Evolutionary conservation across 1,284 basidiomycete species (phyloP), one percentile per base, ranked within the genome.

Genomic region (Laetiporus sulphureus): DNA sequence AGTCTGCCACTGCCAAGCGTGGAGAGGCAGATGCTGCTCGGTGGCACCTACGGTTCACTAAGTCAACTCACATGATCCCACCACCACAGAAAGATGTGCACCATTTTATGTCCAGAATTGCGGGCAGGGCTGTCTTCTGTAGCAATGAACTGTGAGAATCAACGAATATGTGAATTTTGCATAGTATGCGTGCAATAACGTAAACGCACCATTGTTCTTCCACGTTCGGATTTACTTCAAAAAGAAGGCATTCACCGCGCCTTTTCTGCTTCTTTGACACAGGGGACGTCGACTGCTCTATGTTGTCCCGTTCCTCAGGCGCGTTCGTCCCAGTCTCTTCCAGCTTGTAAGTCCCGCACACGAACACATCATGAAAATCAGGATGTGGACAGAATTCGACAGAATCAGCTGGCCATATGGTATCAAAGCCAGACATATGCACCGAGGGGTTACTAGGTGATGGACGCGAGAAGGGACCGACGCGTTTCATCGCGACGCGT

Each of bases 21-120:
- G 81, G 71, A 2, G 65, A 44, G 2, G 54, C 58, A 3, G 63
- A 55, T 4, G 57, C 52, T n/a, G 63, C 59, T 54, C 65, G 63
- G 58, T 81, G 76, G 52, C 76, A 81, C 80, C 82, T 83, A 51
- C 16, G n/a, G n/a, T n/a, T n/a, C 12, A 11, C 21, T 38, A 10
- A 35, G 6, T 40, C 25, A 27, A 13, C 7, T 27, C 25, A 27
- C 13, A 27, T n/a, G 25, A 27, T 27, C 25, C 13, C 25, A n/a
- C n/a, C n/a, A n/a, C n/a, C n/a, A 27, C 13, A 13, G 25, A 13
- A 8, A 27, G 25, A 24, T 3, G 7, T 30, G 27, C 51, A 90
- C 93, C 93, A 97, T 73, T 95, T 95, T 73, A 91, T 81, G 57
- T 97, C 93, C n/a, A 87, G 71, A 20, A 97, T 75, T 8, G 91